These are phyloP conservation scores for Penicillium lagena DNA, from an alignment of 495 filamentous ascomycete genomes.

Conservation along the genomic window DNA sequence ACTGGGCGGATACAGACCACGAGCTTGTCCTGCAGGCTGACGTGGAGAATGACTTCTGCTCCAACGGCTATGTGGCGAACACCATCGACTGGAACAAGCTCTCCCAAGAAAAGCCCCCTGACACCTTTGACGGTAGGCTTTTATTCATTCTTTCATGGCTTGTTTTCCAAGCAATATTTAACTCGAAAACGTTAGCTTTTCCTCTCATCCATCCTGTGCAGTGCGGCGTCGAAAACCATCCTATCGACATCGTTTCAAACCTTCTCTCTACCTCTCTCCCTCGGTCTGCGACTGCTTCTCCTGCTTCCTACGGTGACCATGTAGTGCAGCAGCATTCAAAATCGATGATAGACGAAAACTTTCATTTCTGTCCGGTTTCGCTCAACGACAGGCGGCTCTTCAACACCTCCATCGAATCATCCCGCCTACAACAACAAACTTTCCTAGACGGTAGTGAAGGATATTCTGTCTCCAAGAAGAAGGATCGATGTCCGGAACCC, in stretches of 20 bases:
- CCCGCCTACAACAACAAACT: constrained; percentile 47
- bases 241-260: constrained; percentile 14
- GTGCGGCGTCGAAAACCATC: constrained; percentile 17
- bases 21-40: constrained; percentile 63
- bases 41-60: constrained; percentile 54
- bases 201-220: constrained; percentile 48
- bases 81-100: constrained; percentile 27
- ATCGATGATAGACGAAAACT: constrained; percentile 22
- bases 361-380: constrained; percentile 29
- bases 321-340: constrained; percentile 22
- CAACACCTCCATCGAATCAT: constrained; percentile 49
- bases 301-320: constrained; percentile 20
- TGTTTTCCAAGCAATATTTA: neutral
- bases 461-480: constrained; percentile 58
- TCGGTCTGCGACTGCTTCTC: constrained; percentile 30
- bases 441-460: constrained; percentile 43
- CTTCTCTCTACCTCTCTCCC: constrained; percentile 21
- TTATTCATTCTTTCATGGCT: constrained; percentile 17
- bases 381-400: constrained; percentile 45
- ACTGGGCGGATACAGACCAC: constrained; percentile 54
- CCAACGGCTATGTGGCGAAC: constrained; percentile 36
- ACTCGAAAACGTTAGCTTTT: constrained; percentile 39
- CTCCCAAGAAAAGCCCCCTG: constrained; percentile 52
- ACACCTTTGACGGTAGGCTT: constrained; percentile 72
- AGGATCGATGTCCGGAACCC: constrained; percentile 71